A percentile compares a stretch with the other conserved stretches of the same genome.
Conservation (phyloP, 805 yeast genomes). For the Suhomyces emberorum region DNA sequence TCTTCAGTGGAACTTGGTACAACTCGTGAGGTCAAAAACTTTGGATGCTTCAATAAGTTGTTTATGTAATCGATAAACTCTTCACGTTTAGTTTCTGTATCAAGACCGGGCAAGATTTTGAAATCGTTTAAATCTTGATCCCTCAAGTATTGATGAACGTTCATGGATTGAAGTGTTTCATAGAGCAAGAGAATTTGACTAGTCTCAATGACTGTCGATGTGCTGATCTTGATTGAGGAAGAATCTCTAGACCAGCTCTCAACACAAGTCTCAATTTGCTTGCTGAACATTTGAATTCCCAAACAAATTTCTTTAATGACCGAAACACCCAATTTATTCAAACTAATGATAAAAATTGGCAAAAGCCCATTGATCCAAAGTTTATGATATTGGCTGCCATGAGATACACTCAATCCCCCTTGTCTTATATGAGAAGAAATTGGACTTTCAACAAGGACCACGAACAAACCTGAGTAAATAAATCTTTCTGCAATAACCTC, state of each 20-base stretch:
- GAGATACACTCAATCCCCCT: slow-evolving; percentile 56
- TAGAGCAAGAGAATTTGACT: slow-evolving; percentile 63
- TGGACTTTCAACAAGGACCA: slow-evolving; percentile 71
- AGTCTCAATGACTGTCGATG: slow-evolving; percentile 39
- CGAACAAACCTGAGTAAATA: slow-evolving; percentile 57
- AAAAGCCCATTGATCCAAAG: slow-evolving; percentile 87
- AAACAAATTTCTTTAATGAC: slow-evolving; percentile 62
- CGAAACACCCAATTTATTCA: slow-evolving; percentile 61
- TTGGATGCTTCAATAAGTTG: slow-evolving; percentile 82
- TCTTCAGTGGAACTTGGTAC: slow-evolving; percentile 64
- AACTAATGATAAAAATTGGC: slow-evolving; percentile 57
- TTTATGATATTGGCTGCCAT: slow-evolving; percentile 57
- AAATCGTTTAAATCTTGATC: slow-evolving; percentile 21
- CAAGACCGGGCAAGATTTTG: slow-evolving; percentile 55
- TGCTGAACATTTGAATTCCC: slow-evolving; percentile 59
- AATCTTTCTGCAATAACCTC: slow-evolving; percentile 65
- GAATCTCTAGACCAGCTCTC: slow-evolving; percentile 67
- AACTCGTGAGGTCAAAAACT: slow-evolving; percentile 68
- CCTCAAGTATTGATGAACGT: slow-evolving; percentile 47
- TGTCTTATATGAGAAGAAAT: slow-evolving; percentile 62
- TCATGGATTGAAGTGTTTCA: slow-evolving; percentile 51
- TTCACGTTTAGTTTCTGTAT: slow-evolving; percentile 54
- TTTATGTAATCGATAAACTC: slow-evolving; percentile 59
- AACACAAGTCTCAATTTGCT: slow-evolving; percentile 63
- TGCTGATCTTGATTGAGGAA: slow-evolving; percentile 34